A percentile compares a stretch with the other conserved stretches of the same genome.
Conservation (phyloP, 2,329 filamentous ascomycete genomes). For the Pestalotiopsis sp. region DNA sequence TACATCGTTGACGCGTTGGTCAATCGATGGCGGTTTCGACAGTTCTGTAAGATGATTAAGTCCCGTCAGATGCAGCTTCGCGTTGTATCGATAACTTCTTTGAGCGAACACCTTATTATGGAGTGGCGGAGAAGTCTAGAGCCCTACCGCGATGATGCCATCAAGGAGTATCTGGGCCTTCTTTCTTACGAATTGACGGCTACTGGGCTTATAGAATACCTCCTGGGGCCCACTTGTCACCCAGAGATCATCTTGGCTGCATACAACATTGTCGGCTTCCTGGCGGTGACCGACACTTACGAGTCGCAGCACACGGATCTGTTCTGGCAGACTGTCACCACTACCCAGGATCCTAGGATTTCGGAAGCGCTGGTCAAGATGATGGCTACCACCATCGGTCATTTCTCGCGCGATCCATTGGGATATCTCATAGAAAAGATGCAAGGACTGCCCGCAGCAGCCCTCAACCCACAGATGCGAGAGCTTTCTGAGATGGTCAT, state of each 20-base stretch:
- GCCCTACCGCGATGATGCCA: conserved; percentile 29
- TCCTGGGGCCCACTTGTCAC: conserved; percentile 88
- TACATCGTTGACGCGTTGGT: conserved; percentile 53
- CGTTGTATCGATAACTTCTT: conserved; percentile 73
- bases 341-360: conserved; percentile 82
- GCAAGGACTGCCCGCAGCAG: conserved; percentile 61
- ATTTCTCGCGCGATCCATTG: conserved; percentile 52
- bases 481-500: conserved; percentile 63
- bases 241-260: conserved; percentile 84
- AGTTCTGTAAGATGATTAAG: conserved; percentile 72
- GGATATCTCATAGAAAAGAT: conserved; percentile 74
- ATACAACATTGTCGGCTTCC: conserved; percentile 82
- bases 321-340: conserved; percentile 81
- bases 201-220: conserved; percentile 78
- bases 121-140: conserved; percentile 65
- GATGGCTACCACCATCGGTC: conserved; percentile 47
- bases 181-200: conserved; percentile 69
- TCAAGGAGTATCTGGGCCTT: conserved; percentile 57
- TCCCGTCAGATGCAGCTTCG: conserved; percentile 91
- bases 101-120: conserved; percentile 70
- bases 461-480: conserved; percentile 63
- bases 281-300: conserved; percentile 79
- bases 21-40: conserved; percentile 69
- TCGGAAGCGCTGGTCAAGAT: conserved; percentile 77
- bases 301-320: conserved; percentile 71